Evolutionary conservation across 73 alveolate species (phyloP).

Genomic region (Stentor coeruleus): DNA sequence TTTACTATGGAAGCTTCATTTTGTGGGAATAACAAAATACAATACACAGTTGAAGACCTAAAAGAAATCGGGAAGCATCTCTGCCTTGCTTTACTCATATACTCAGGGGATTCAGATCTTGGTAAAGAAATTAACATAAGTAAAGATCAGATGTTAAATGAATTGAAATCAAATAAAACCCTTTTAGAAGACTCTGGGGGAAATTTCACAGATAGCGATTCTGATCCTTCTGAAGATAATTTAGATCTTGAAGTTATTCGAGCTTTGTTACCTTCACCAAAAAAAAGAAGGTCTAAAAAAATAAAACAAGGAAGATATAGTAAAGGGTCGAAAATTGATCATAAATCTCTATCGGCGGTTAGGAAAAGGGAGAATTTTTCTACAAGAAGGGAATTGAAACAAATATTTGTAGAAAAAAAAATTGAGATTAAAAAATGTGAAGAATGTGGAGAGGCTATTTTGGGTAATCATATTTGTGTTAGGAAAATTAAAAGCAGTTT

Average conservation of each 20-base stretch:
- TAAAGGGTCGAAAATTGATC: not conserved
- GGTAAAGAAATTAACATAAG: too few species aligned
- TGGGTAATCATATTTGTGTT: not conserved
- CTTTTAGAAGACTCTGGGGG: not conserved
- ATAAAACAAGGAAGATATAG: not conserved
- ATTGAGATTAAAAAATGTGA: not conserved
- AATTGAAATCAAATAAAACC: not conserved
- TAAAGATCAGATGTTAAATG: not conserved
- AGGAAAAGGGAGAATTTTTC: not conserved
- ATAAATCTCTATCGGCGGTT: not conserved
- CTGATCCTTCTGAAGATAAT: not conserved
- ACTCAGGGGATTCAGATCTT: slow-evolving; percentile 2
- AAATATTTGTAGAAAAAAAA: too few species aligned
- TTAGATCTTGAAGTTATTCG: not conserved
- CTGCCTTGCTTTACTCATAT: not conserved
- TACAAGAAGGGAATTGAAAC: not conserved
- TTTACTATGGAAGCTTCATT: slow-evolving; percentile 82
- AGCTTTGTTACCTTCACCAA: not conserved
- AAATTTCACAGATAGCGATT: not conserved
- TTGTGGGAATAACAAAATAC: slow-evolving; percentile 84
- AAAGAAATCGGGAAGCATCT: not conserved
- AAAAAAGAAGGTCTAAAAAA: not conserved
- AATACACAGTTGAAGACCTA: slow-evolving; percentile 43
- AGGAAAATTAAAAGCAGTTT: not conserved
- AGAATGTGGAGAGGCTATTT: not conserved